Base-by-base conservation (phyloP, 73 alveolate genomes). In the Stentor roeselii region DNA sequence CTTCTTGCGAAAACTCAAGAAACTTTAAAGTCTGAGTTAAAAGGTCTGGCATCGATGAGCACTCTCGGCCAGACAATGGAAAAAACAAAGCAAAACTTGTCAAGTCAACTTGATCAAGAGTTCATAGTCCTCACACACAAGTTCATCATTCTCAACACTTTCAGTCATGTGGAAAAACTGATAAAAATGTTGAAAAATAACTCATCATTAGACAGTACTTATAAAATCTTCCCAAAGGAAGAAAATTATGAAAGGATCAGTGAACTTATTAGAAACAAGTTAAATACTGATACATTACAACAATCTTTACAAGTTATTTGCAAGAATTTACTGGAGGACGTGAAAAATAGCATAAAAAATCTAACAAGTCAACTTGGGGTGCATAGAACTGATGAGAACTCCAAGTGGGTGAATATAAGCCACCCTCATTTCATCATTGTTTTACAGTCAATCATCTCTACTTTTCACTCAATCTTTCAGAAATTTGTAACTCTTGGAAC, bases 341-440 rank as follows among this genome's bases (percentile, higher is more conserved):
- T 67, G 41, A n/a, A 67, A 67, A 34, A 21, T 0, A n/a, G 34
- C 21, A 1, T 67, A 30, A 32, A 21, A 21, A 67, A 67, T 27
- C 80, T 67, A 0, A 67, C 34, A 34, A 40, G 80, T 0, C 41
- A 30, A 32, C 41, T 67, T 0, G 80, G 80, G 34, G 80, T 67
- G 34, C n/a, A 21, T 21, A 67, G 34, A 34, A 67, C 80, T 67
- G 80, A 67, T 32, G 80, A 67, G 37, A 21, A 21, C 41, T 67
- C 80, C 11, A 67, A 67, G 34, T 67, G 80, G 80, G 41, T 67
- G 42, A 67, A 67, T 67, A 67, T 67, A 15, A 67, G 80, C 41
- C 80, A 67, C 41, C 80, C 80, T 30, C 80, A 67, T 67, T 32
- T 67, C 34, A 21, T 67, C 11, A 67, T 67, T 30, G 80, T 67